Percentiles rank a stretch among this genome's conserved stretches.
phyloP scores from a whole-genome alignment of 345 rosid genomes.

The Salix brachista region DNA sequence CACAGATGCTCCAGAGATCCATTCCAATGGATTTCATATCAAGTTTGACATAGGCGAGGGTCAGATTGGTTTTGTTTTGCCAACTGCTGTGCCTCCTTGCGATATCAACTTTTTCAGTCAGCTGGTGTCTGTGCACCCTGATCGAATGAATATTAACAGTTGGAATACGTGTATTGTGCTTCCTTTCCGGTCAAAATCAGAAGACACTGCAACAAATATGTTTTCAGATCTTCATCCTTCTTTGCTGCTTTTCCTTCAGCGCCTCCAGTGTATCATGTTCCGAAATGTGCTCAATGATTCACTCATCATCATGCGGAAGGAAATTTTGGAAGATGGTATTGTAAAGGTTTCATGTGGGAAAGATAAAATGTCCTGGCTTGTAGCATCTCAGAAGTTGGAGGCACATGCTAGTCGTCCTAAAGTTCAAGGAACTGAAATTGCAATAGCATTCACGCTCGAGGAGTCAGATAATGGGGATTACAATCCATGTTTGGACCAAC shows the following conservation, averaged over 20 bases:
- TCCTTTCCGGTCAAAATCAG: slow-evolving; percentile 68
- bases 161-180: slow-evolving; percentile 93
- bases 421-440: slow-evolving; percentile 70
- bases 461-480: slow-evolving; percentile 56
- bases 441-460: slow-evolving; percentile 78
- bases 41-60: slow-evolving; percentile 88
- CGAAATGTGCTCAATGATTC: slow-evolving; percentile 63
- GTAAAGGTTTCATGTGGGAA: slow-evolving; percentile 70
- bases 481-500: slow-evolving; percentile 52
- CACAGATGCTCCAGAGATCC: slow-evolving; percentile 95
- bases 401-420: slow-evolving; percentile 47
- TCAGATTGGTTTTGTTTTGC: slow-evolving; percentile 92
- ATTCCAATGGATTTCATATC: slow-evolving; percentile 91
- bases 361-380: slow-evolving; percentile 82
- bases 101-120: slow-evolving; percentile 48
- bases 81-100: slow-evolving; percentile 70
- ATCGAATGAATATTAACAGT: slow-evolving; percentile 31
- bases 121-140: slow-evolving; percentile 35
- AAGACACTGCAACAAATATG: slow-evolving; percentile 60
- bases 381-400: slow-evolving; percentile 66
- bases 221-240: slow-evolving; percentile 92
- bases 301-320: slow-evolving; percentile 66
- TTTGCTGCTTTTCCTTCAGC: slow-evolving; percentile 85
- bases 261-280: slow-evolving; percentile 65
- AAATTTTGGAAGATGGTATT: slow-evolving; percentile 59